Percentiles rank a stretch among this genome's conserved stretches.
phyloP scores from a whole-genome alignment of 208 protist genomes.

The Leishmania tropica region DNA sequence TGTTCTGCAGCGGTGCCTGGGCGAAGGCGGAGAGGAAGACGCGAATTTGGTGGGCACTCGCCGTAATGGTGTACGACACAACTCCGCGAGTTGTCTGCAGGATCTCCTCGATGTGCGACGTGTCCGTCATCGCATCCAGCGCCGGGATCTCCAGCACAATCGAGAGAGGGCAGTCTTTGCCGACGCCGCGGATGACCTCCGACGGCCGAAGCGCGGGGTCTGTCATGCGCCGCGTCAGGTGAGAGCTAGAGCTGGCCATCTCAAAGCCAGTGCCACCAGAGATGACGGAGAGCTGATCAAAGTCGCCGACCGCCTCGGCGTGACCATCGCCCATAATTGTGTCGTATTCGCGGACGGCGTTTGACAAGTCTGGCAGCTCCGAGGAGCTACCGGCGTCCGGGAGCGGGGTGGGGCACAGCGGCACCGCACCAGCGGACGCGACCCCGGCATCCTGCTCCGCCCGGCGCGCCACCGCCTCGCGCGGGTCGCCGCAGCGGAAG shows the following conservation, averaged over 20 bases:
- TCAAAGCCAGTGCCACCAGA: constrained; percentile 26
- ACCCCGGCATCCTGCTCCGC: constrained; percentile 28
- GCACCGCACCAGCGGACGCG: not conserved
- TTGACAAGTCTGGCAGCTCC: constrained; percentile 19
- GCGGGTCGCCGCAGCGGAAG: constrained; percentile 55
- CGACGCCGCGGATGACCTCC: constrained; percentile 22
- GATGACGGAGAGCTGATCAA: constrained; percentile 24
- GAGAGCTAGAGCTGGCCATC: constrained; percentile 24
- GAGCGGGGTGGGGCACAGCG: not conserved
- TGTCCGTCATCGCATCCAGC: constrained; percentile 52
- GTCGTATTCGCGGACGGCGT: constrained; percentile 23
- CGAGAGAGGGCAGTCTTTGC: constrained; percentile 50
- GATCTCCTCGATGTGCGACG: constrained; percentile 75
- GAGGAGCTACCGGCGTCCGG: constrained; percentile 22
- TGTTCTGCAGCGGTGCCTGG: constrained; percentile 41
- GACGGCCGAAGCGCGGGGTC: constrained; percentile 11
- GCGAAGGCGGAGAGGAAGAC: constrained; percentile 62
- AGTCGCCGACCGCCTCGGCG: constrained; percentile 10
- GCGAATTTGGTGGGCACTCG: constrained; percentile 55
- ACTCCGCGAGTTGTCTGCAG: constrained; percentile 82
- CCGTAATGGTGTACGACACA: constrained; percentile 80
- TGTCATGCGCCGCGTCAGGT: constrained; percentile 17
- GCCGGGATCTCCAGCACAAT: constrained; percentile 81
- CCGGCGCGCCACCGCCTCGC: constrained; percentile 31
- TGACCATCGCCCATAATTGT: constrained; percentile 5